Conservation (phyloP, 1,284 basidiomycete species). For the Boletus coffeatus region DNA sequence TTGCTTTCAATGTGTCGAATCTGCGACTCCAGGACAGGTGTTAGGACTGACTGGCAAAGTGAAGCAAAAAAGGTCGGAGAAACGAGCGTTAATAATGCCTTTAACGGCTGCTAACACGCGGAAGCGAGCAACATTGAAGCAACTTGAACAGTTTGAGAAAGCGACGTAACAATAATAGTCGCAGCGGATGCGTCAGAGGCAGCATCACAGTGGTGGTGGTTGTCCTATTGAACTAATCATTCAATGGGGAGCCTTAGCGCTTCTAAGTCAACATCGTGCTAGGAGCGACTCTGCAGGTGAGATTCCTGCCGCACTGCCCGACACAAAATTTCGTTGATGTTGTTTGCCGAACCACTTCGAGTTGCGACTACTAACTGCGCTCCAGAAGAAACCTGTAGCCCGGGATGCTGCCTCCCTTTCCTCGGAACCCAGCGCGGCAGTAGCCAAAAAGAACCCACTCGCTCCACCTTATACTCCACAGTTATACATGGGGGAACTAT, state of each 20-base stretch:
- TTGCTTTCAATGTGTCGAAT: conserved; percentile 1
- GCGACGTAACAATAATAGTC: background rate
- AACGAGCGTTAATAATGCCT: background rate
- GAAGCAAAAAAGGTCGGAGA: conserved; percentile 4
- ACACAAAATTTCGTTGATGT: background rate
- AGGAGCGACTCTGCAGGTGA: background rate
- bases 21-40: background rate
- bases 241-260: background rate
- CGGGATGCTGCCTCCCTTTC: conserved; percentile 38
- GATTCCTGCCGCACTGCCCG: too few species aligned
- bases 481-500: conserved; percentile 66
- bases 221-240: background rate
- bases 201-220: background rate
- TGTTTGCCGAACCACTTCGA: conserved; percentile 54
- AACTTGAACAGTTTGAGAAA: conserved; percentile 1
- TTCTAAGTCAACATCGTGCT: background rate
- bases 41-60: conserved; percentile 10
- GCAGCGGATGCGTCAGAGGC: background rate
- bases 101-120: background rate
- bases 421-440: conserved; percentile 21
- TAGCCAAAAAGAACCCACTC: conserved; percentile 62
- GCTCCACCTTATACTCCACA: conserved; percentile 73
- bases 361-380: conserved; percentile 49
- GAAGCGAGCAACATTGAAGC: conserved; percentile 10
- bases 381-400: conserved; percentile 57